Conservation (phyloP, 305 asterid species). For the Rubia peregrina region DNA sequence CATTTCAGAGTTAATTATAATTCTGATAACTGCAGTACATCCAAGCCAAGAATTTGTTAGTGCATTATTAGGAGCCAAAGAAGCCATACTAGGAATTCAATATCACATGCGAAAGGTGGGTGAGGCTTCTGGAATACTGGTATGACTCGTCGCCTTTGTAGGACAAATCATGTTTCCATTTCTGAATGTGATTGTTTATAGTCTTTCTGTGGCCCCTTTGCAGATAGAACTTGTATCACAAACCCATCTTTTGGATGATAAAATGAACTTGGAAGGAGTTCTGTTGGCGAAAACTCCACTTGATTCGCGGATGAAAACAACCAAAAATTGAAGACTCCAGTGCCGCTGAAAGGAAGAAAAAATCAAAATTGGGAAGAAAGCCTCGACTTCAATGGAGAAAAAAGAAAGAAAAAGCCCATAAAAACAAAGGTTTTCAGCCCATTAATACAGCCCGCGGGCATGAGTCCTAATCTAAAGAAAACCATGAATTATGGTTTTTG, state of each 20-base stretch:
- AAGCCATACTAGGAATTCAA: constrained; percentile 78
- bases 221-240: constrained; percentile 96
- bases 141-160: constrained; percentile 30
- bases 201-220: constrained; percentile 10
- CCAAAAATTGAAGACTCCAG: too few species aligned
- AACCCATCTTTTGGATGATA: constrained; percentile 63
- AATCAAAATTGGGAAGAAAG: too few species aligned
- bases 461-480: too few species aligned
- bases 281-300: too few species aligned
- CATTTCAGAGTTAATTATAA: too few species aligned
- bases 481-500: too few species aligned
- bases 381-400: too few species aligned
- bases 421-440: too few species aligned
- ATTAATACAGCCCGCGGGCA: too few species aligned
- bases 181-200: neutral
- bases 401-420: too few species aligned
- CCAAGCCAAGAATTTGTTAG: constrained; percentile 45
- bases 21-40: neutral
- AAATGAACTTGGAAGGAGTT: constrained; percentile 81
- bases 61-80: constrained; percentile 84
- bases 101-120: constrained; percentile 83
- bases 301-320: too few species aligned
- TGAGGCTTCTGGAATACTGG: constrained; percentile 90
- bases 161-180: constrained; percentile 6
- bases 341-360: too few species aligned